Evolutionary conservation across 495 filamentous ascomycete species (phyloP).

Genomic region (Daldinia grandis): DNA sequence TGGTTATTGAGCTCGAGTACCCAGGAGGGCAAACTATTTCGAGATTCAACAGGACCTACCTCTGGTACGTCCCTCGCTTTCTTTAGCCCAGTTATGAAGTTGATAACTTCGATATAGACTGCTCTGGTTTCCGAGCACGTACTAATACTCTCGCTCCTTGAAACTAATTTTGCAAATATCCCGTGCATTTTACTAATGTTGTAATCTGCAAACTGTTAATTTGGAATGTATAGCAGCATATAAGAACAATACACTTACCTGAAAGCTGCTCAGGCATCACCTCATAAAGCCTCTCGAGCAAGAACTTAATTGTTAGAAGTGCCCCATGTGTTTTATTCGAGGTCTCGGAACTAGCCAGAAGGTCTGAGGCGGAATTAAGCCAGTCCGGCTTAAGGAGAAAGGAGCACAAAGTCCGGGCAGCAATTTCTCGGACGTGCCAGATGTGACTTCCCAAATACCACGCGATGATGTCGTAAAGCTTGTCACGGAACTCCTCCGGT

Average conservation of each 20-base stretch:
- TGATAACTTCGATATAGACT: constrained; percentile 53
- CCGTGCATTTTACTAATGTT: constrained; percentile 22
- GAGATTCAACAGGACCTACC: background rate
- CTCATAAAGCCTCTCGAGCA: constrained; percentile 58
- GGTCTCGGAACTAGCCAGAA: constrained; percentile 53
- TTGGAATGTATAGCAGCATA: background rate
- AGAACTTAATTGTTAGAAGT: constrained; percentile 64
- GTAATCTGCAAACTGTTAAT: constrained; percentile 25
- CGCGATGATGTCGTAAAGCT: constrained; percentile 59
- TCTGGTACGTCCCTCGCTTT: background rate
- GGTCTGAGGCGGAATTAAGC: constrained; percentile 53
- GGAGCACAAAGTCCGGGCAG: constrained; percentile 79
- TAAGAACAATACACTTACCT: constrained; percentile 32
- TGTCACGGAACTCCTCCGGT: constrained; percentile 54
- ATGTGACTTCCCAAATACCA: constrained; percentile 73
- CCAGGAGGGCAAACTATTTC: background rate
- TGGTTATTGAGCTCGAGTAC: background rate
- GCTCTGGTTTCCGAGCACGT: constrained; percentile 50
- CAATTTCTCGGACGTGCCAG: constrained; percentile 92
- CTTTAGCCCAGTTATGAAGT: constrained; percentile 40
- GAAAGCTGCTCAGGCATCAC: constrained; percentile 47
- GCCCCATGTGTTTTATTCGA: constrained; percentile 71
- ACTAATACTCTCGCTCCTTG: constrained; percentile 27
- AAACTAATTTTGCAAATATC: constrained; percentile 27
- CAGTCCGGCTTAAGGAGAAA: constrained; percentile 65